Percentiles rank a stretch among this genome's conserved stretches.
Conservation (phyloP, 1,284 basidiomycete genomes). For the Austroboletus novae-zelandiae region DNA sequence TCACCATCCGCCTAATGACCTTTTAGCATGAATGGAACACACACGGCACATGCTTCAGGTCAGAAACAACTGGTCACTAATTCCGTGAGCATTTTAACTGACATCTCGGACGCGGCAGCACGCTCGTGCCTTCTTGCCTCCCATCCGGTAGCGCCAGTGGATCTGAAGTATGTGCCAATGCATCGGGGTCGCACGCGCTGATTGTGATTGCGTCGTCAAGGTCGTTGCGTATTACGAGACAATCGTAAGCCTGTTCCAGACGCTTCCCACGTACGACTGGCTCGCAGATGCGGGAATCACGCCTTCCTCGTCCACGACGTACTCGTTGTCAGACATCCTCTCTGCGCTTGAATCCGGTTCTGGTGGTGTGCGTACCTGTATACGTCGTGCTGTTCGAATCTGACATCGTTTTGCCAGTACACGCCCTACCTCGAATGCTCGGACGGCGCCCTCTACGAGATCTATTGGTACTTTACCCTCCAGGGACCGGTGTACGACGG, state of each 20-base stretch:
- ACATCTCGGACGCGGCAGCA: not conserved
- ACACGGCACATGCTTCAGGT: not conserved
- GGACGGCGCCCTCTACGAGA: not conserved
- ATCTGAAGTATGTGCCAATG: not conserved
- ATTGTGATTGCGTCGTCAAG: not conserved
- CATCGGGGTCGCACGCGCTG: not conserved
- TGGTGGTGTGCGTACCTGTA: not conserved
- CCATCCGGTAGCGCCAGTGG: not conserved
- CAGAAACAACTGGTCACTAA: not conserved
- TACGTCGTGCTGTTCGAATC: not conserved
- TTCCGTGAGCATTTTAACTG: not conserved
- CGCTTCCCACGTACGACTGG: not conserved
- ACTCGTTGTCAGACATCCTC: not conserved
- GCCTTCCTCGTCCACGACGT: not conserved
- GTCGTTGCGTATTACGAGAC: not conserved
- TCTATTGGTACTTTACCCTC: not conserved
- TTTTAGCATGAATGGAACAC: not conserved
- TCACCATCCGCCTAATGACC: not conserved
- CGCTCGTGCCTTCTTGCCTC: not conserved
- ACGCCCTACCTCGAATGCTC: not conserved
- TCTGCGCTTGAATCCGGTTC: not conserved
- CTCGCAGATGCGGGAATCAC: not conserved
- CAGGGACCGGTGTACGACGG: not conserved
- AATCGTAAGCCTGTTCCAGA: not conserved
- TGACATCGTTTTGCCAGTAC: not conserved